Evolutionary conservation across 2,329 filamentous ascomycete genomes (phyloP).

Genomic region (Microsporum ferrugineum): DNA sequence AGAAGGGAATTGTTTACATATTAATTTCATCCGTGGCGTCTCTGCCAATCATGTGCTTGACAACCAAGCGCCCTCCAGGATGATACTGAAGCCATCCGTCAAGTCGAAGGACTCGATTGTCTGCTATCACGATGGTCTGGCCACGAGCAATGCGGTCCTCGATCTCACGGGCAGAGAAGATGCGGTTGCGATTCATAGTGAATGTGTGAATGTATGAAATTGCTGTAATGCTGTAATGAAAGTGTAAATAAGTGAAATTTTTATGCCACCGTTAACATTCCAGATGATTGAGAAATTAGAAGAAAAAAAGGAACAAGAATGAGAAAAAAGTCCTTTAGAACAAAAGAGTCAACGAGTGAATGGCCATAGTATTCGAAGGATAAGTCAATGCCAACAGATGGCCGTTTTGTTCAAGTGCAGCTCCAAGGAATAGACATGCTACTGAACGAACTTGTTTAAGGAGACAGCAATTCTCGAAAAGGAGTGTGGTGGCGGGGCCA

Average conservation of each 20-base stretch:
- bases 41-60: constrained; percentile 82
- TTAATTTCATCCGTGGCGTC: constrained; percentile 91
- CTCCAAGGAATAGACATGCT: not conserved
- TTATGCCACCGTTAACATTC: not conserved
- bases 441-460: not conserved
- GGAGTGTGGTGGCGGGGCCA: not conserved
- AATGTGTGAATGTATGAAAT: not conserved
- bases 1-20: constrained; percentile 47
- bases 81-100: constrained; percentile 84
- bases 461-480: not conserved
- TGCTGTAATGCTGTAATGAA: not conserved
- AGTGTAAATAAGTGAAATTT: not conserved
- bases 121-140: constrained; percentile 64
- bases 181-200: constrained; percentile 3
- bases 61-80: constrained; percentile 81
- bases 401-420: not conserved
- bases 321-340: not conserved
- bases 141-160: constrained; percentile 77
- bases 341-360: not conserved
- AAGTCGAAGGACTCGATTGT: constrained; percentile 69
- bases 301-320: not conserved
- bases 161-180: constrained; percentile 53
- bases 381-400: not conserved
- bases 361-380: not conserved
- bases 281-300: not conserved